phyloP scores from a whole-genome alignment of 345 rosid species.

The Citrus cavaleriei region DNA sequence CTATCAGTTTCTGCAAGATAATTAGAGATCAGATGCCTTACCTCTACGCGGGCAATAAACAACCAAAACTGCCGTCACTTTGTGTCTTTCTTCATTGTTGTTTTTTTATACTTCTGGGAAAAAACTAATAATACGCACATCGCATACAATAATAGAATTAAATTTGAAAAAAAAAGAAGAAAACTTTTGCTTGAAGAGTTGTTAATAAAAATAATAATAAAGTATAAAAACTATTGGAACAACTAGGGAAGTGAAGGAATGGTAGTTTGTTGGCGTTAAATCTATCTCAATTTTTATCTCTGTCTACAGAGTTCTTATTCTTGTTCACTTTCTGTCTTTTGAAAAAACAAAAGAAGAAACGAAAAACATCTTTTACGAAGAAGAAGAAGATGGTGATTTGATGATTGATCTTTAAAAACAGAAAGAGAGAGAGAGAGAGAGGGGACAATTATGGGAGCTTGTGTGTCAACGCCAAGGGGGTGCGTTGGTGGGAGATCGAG shows the following conservation, averaged over 20 bases:
- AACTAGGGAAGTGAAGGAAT: background rate
- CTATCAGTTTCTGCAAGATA: background rate
- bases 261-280: background rate
- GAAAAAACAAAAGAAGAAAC: background rate
- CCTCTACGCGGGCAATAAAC: background rate
- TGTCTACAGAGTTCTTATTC: background rate
- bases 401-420: conserved; percentile 10
- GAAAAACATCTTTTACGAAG: background rate
- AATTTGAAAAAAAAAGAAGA: background rate
- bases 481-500: conserved; percentile 64
- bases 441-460: conserved; percentile 61
- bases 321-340: background rate
- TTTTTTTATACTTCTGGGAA: background rate
- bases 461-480: conserved; percentile 69
- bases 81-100: background rate
- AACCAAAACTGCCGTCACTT: conserved; percentile 22
- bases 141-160: too few species aligned
- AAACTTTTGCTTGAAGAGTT: background rate
- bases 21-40: background rate
- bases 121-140: background rate
- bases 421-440: conserved; percentile 5
- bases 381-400: conserved; percentile 6
- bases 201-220: background rate
- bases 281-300: background rate
- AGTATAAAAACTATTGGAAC: background rate